Percentiles rank a stretch among this genome's conserved stretches.
phyloP scores from a whole-genome alignment of 2,329 filamentous ascomycete genomes.

The Tothia fuscella region DNA sequence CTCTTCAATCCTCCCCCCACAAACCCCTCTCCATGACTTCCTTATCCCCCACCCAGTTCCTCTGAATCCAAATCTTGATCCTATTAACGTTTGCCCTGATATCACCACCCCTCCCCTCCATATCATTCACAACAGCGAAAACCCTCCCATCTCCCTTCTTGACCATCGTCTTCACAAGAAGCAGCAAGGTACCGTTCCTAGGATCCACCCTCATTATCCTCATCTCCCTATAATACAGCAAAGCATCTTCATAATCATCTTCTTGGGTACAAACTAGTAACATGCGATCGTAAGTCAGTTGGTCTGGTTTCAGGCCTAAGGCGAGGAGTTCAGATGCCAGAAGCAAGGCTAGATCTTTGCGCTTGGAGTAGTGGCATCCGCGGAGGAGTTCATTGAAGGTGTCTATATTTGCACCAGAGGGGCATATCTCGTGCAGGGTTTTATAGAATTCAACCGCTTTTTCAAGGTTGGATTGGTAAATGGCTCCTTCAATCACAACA shows the following conservation, averaged over 20 bases:
- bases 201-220: slow-evolving; percentile 17
- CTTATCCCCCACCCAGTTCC: slow-evolving; percentile 6
- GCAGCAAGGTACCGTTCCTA: slow-evolving; percentile 22
- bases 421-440: slow-evolving; percentile 41
- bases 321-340: slow-evolving; percentile 50
- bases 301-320: slow-evolving; percentile 41
- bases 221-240: slow-evolving; percentile 42
- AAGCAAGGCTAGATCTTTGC: slow-evolving; percentile 47
- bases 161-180: slow-evolving; percentile 19
- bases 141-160: slow-evolving; percentile 21
- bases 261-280: slow-evolving; percentile 43
- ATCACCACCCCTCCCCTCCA: slow-evolving; percentile 17
- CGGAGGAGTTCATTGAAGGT: slow-evolving; percentile 51
- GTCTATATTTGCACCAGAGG: slow-evolving; percentile 32
- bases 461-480: slow-evolving; percentile 32
- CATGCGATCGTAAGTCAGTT: slow-evolving; percentile 50
- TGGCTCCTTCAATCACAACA: slow-evolving; percentile 40
- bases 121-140: slow-evolving; percentile 20
- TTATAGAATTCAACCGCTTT: slow-evolving; percentile 50
- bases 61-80: slow-evolving; percentile 1
- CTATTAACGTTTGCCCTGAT: slow-evolving; percentile 15
- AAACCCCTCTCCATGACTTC: too few relatives aligned
- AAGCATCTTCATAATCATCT: slow-evolving; percentile 33
- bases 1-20: too few relatives aligned
- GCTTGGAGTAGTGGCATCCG: slow-evolving; percentile 30